Evolutionary conservation across 2,329 filamentous ascomycete genomes (phyloP).

Genomic region (Aspergillus sp.): DNA sequence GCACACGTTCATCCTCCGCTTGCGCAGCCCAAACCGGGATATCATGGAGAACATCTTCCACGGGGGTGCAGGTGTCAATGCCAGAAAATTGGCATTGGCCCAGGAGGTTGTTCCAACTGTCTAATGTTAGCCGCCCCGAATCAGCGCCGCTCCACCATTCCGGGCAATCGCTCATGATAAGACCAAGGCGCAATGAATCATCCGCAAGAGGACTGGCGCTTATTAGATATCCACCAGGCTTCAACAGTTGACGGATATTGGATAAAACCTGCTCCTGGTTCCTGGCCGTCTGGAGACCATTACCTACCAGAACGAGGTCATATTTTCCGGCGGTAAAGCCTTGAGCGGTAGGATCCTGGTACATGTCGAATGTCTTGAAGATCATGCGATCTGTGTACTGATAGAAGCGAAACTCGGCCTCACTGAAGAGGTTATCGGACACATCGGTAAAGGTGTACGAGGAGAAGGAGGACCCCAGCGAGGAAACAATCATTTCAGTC

Average conservation of each 20-base stretch:
- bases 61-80: background rate
- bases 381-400: background rate
- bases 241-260: slow-evolving; percentile 42
- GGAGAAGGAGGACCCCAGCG: background rate
- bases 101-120: background rate
- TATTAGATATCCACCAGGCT: slow-evolving; percentile 7
- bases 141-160: background rate
- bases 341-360: slow-evolving; percentile 32
- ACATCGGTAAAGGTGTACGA: background rate
- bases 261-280: slow-evolving; percentile 27
- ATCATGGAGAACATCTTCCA: too few relatives aligned
- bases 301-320: slow-evolving; percentile 43
- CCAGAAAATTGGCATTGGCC: background rate
- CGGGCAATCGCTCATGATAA: background rate
- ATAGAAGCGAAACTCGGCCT: background rate
- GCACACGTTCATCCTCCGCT: background rate
- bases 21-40: background rate
- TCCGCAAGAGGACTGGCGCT: background rate
- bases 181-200: background rate
- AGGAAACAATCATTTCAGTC: background rate
- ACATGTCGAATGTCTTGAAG: slow-evolving; percentile 1
- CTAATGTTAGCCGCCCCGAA: background rate
- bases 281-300: slow-evolving; percentile 44
- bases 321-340: slow-evolving; percentile 36
- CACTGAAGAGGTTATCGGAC: background rate